Base-by-base conservation (phyloP, 78 protist species). In the Monocercomonoides exilis region DNA sequence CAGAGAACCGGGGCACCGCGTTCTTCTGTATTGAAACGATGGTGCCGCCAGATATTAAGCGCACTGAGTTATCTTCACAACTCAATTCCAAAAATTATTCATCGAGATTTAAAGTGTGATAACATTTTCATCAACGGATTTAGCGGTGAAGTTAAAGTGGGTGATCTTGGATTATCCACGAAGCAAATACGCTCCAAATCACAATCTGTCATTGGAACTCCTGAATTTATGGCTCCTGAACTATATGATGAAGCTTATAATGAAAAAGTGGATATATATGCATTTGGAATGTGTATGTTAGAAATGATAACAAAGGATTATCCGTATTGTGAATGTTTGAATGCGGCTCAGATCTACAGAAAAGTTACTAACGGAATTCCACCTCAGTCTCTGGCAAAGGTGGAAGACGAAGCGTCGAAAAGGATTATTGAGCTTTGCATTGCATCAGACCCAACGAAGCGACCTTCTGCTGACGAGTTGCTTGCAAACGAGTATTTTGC, bases 171-270 rank as follows among this genome's bases (percentile, higher is more conserved):
- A 0, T 90, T 95, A 33, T 85, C 93, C 2, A 91, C 94, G 4
- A 3, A 38, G 43, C 35, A 89, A 44, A 0, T 29, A 0, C 43
- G 41, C 43, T 5, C 77, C 21, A 46, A 54, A 3, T 84, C 87
- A 2, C 45, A 42, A 41, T 64, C 82, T 1, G 79, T 84, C 6
- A 70, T 89, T 33, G 95, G 96, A 1, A 96, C 99, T 0, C 97
- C 97, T 3, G 96, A 95, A 80, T 96, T 95, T 84, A 95, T 96
- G 97, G 97, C 98, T 29, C 97, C 98, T 0, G 99, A 96, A 84
- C 36, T 95, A 92, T 94, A 90, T 91, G 93, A 89, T 0, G 96
- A 94, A 79, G 4, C 38, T 34, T 96, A 96, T 89, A 85, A 87
- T 33, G 90, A 93, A 79, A 87, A 77, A 63, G 96, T 96, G 21